Percentiles rank a stretch among this genome's conserved stretches.
Evolutionary conservation across 2,329 filamentous ascomycete genomes (phyloP).

Genomic region (Trichoderma sp.): DNA sequence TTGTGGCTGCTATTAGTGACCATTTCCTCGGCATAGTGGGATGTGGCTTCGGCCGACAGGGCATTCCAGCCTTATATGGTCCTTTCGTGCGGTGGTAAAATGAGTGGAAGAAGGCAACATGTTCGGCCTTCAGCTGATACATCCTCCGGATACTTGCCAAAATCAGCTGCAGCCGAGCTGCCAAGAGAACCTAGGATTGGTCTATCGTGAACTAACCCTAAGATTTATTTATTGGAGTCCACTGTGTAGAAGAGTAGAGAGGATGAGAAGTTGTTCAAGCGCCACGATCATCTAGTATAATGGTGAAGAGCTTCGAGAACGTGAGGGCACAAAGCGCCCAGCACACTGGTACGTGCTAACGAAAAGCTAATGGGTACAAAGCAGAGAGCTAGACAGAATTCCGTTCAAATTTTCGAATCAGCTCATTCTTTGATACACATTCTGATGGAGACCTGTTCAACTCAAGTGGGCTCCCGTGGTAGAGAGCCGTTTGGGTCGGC

Average conservation of each 20-base stretch:
- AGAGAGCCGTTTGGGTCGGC: background rate
- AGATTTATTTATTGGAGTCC: background rate
- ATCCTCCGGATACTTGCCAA: background rate
- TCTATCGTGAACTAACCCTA: background rate
- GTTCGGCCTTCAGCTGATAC: too few species aligned
- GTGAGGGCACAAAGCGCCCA: background rate
- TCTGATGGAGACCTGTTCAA: background rate
- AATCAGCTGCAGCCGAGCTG: background rate
- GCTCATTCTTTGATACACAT: background rate
- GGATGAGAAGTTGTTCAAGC: background rate
- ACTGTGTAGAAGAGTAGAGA: background rate
- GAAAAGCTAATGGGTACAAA: background rate
- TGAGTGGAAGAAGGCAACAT: background rate
- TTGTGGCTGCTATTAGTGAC: background rate
- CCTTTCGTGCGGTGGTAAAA: background rate
- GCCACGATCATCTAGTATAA: background rate
- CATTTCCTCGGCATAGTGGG: background rate
- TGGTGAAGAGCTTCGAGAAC: background rate
- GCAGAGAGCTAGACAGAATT: background rate
- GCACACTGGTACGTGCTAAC: background rate
- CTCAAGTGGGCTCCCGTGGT: background rate
- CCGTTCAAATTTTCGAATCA: background rate
- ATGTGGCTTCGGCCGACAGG: background rate
- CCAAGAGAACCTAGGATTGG: background rate
- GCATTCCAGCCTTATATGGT: background rate